These are phyloP conservation scores for Dactylellina parvicollis DNA, from an alignment of 2,329 filamentous ascomycete genomes.

Conservation along the genomic window DNA sequence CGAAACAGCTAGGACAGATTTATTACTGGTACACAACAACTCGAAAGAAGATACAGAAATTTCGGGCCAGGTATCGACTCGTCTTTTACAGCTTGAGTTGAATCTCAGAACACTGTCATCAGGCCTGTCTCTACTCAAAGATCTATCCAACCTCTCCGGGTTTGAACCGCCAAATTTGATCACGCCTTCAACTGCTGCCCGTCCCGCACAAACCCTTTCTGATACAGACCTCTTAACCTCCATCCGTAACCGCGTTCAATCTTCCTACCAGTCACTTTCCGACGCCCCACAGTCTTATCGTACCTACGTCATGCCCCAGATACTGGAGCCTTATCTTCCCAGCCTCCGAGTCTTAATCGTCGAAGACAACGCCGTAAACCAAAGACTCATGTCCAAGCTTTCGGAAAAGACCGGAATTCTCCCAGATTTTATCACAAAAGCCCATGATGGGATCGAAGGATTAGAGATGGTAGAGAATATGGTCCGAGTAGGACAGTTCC, in stretches of 20 bases:
- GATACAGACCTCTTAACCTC: constrained; percentile 14
- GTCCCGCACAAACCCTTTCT: not conserved
- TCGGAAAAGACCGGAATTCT: not conserved
- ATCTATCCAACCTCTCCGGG: constrained; percentile 27
- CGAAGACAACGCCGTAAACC: constrained; percentile 38
- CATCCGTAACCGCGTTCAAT: constrained; percentile 16
- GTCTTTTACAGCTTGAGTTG: constrained; percentile 22
- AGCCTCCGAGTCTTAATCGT: constrained; percentile 16
- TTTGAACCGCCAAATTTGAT: not conserved
- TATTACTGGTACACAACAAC: not conserved
- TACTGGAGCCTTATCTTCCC: constrained; percentile 11
- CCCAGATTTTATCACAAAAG: constrained; percentile 14
- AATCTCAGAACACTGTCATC: constrained; percentile 39
- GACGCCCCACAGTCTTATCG: not conserved
- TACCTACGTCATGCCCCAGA: not conserved
- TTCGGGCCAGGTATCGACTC: not conserved
- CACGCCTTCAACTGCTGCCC: not conserved
- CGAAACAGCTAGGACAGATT: constrained; percentile 13
- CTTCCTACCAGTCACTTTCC: not conserved
- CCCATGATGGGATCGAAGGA: constrained; percentile 9
- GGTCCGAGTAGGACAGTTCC: constrained; percentile 11
- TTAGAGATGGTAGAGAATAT: constrained; percentile 20
- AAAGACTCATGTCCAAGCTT: constrained; percentile 7
- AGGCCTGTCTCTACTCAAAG: constrained; percentile 44
- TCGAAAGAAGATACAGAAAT: not conserved